Evolutionary conservation across 169 alveolate species (phyloP).

Genomic region (Cryptosporidium xiaoi): DNA sequence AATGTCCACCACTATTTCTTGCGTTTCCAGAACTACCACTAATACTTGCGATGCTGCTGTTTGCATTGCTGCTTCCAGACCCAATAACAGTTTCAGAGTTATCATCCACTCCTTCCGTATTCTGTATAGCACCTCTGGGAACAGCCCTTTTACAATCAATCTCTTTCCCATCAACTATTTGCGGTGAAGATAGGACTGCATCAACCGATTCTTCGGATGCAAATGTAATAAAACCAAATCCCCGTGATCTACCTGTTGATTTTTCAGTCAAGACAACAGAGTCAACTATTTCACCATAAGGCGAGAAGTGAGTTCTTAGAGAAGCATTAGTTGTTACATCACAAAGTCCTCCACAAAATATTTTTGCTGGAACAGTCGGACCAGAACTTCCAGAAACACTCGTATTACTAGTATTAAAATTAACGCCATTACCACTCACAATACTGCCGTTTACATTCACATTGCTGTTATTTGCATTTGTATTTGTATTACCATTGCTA

Average conservation of each 20-base stretch:
- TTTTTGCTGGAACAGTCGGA: conserved; percentile 78
- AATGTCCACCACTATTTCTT: conserved; percentile 1
- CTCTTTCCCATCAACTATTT: conserved; percentile 83
- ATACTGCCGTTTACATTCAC: too few relatives aligned
- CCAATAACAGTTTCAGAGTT: background rate
- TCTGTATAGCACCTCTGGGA: conserved; percentile 78
- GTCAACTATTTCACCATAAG: conserved; percentile 80
- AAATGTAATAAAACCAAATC: conserved; percentile 92
- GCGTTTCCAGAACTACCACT: conserved; percentile 49
- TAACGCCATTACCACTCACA: too few relatives aligned
- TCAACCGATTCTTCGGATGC: conserved; percentile 79
- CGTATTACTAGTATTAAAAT: too few relatives aligned
- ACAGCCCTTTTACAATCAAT: conserved; percentile 87
- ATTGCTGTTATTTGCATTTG: too few relatives aligned
- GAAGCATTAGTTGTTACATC: conserved; percentile 80
- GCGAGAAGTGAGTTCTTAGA: conserved; percentile 78
- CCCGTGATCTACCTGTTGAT: conserved; percentile 90
- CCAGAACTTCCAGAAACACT: background rate
- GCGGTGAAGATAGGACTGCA: conserved; percentile 80
- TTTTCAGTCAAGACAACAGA: conserved; percentile 81
- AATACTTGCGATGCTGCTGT: background rate
- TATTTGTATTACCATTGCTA: conserved; percentile 2
- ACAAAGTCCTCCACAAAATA: conserved; percentile 82
- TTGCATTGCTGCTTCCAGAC: background rate
- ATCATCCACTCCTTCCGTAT: conserved; percentile 16